A percentile compares a stretch with the other conserved stretches of the same genome.
Evolutionary conservation across 768 basidiomycete genomes (phyloP).

Genomic region (Termitomyces sp.): DNA sequence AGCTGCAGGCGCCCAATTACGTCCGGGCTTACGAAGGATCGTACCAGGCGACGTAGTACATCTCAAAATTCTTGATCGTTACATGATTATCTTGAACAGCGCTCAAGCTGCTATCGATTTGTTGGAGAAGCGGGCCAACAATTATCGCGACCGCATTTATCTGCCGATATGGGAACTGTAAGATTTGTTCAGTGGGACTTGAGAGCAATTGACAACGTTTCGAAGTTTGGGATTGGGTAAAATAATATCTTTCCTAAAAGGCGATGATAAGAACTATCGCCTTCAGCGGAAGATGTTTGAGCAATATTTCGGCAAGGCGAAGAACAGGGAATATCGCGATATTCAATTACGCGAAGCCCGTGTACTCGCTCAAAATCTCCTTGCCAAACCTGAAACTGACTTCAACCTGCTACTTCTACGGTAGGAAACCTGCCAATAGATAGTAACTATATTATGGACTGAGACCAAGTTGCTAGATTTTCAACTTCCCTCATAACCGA

Average conservation of each 20-base stretch:
- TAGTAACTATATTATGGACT: neutral
- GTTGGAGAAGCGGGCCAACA: neutral
- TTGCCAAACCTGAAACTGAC: conserved; percentile 19
- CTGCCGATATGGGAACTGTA: neutral
- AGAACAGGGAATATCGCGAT: conserved; percentile 22
- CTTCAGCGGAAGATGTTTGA: conserved; percentile 22
- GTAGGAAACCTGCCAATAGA: neutral
- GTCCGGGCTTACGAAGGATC: neutral
- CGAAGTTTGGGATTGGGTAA: neutral
- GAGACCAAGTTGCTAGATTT: conserved; percentile 16
- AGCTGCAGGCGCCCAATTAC: neutral
- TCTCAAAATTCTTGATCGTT: conserved; percentile 22
- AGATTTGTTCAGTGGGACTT: neutral
- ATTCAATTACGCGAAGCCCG: conserved; percentile 30
- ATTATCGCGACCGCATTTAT: neutral
- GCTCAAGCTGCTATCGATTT: conserved; percentile 21
- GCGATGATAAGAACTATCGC: conserved; percentile 23
- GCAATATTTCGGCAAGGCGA: conserved; percentile 20
- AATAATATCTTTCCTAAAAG: conserved; percentile 11
- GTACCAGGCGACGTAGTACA: neutral
- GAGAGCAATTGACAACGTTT: neutral
- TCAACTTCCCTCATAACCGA: conserved; percentile 22
- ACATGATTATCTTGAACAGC: conserved; percentile 24
- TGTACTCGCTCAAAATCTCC: conserved; percentile 28
- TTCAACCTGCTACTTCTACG: conserved; percentile 5